These are phyloP conservation scores for Thielaviopsis populi DNA, from an alignment of 2,329 filamentous ascomycete species.

Conservation along the genomic window DNA sequence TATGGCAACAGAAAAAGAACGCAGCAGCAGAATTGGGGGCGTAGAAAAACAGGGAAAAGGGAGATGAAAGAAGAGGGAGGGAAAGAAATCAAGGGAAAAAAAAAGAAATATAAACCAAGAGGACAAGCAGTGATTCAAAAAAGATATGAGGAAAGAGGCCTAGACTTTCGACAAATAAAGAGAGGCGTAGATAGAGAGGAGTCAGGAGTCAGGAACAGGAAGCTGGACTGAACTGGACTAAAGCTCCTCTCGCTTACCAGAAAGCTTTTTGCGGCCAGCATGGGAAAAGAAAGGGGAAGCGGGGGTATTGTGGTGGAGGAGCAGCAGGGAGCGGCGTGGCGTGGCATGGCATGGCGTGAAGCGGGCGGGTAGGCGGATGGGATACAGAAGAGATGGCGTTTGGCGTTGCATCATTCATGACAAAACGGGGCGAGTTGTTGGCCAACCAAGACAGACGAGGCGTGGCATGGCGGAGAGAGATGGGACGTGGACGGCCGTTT, in stretches of 20 bases:
- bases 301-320: neutral
- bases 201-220: neutral
- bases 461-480: neutral
- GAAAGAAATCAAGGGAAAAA: neutral
- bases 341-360: neutral
- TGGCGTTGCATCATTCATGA: neutral
- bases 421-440: too few relatives aligned
- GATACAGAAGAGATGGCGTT: neutral
- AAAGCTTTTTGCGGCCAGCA: neutral
- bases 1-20: conserved; percentile 4
- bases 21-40: conserved; percentile 16
- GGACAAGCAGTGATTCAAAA: conserved; percentile 18
- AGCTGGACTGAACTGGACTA: too few relatives aligned
- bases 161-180: neutral
- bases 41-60: conserved; percentile 18
- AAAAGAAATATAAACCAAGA: conserved; percentile 3
- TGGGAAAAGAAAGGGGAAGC: neutral
- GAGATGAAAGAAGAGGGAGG: conserved; percentile 16
- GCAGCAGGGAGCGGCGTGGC: too few relatives aligned
- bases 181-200: neutral
- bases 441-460: neutral
- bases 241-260: neutral
- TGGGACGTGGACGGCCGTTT: conserved; percentile 21
- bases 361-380: too few relatives aligned
- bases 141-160: conserved; percentile 22